phyloP scores from a whole-genome alignment of 352 stramenopile species.

The Phytophthora pini region DNA sequence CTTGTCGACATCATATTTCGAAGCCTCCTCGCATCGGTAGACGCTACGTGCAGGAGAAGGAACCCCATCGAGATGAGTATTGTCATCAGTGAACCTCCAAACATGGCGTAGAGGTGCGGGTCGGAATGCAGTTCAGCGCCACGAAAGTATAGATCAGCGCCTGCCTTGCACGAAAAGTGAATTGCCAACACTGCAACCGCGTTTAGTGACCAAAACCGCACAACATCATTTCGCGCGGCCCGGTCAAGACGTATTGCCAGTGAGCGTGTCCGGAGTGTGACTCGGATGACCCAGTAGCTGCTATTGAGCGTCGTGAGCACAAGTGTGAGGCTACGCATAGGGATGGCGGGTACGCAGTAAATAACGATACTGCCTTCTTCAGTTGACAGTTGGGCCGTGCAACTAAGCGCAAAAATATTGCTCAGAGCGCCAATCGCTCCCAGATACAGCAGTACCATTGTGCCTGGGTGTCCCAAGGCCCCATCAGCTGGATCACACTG shows the following conservation, averaged over 20 bases:
- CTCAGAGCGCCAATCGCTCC: slow-evolving; percentile 43
- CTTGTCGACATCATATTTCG: slow-evolving; percentile 14
- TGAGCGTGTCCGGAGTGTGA: slow-evolving; percentile 34
- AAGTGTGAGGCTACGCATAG: slow-evolving; percentile 32
- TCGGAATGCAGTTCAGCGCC: slow-evolving; percentile 36
- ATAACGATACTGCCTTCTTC: slow-evolving; percentile 37
- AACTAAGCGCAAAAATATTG: slow-evolving; percentile 49
- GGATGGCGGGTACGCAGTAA: slow-evolving; percentile 32
- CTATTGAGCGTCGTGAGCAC: slow-evolving; percentile 38
- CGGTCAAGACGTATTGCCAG: slow-evolving; percentile 26
- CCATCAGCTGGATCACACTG: slow-evolving; percentile 33
- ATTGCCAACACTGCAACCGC: slow-evolving; percentile 23
- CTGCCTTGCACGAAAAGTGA: slow-evolving; percentile 34
- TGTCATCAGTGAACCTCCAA: slow-evolving; percentile 22
- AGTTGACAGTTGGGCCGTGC: slow-evolving; percentile 30
- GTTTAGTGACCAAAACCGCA: slow-evolving; percentile 27
- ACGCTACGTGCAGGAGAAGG: slow-evolving; percentile 19
- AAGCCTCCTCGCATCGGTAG: not conserved
- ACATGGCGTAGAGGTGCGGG: slow-evolving; percentile 44
- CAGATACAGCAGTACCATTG: slow-evolving; percentile 45
- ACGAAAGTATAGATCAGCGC: slow-evolving; percentile 22
- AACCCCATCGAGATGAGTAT: slow-evolving; percentile 32
- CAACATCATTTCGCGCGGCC: slow-evolving; percentile 18
- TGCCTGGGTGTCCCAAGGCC: slow-evolving; percentile 34
- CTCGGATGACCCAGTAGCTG: slow-evolving; percentile 39